A percentile compares a stretch with the other conserved stretches of the same genome.
Conservation (phyloP, 805 yeast species). For the Isabelozyma gotoi region DNA sequence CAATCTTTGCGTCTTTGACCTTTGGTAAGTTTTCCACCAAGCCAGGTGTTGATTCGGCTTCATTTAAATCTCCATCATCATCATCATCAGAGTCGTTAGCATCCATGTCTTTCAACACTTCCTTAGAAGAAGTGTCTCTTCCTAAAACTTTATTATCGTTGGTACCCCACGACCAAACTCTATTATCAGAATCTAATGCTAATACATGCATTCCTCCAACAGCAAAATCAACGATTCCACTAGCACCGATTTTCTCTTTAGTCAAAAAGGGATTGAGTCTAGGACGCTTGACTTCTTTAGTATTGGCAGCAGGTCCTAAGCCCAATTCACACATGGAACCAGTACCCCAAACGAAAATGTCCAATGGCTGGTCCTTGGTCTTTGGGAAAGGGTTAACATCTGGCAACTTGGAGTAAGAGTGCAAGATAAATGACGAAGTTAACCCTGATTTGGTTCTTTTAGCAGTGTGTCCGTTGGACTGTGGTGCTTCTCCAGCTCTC, state of each 20-base stretch:
- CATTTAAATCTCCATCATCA: conserved; percentile 84
- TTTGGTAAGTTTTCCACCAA: conserved; percentile 65
- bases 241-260: conserved; percentile 45
- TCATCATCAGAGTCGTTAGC: conserved; percentile 58
- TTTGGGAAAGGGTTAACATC: conserved; percentile 41
- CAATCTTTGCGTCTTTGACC: conserved; percentile 45
- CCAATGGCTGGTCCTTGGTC: conserved; percentile 50
- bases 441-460: conserved; percentile 22
- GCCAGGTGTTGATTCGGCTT: conserved; percentile 85
- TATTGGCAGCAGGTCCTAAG: conserved; percentile 89
- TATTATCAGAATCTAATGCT: conserved; percentile 73
- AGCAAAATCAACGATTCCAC: conserved; percentile 79
- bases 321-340: conserved; percentile 98
- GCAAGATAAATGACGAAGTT: conserved; percentile 42
- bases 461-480: conserved; percentile 15
- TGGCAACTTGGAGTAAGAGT: conserved; percentile 49
- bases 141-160: conserved; percentile 93
- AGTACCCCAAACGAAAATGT: conserved; percentile 91
- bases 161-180: conserved; percentile 98
- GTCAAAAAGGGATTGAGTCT: conserved; percentile 79
- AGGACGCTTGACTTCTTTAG: conserved; percentile 94
- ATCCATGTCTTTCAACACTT: conserved; percentile 66
- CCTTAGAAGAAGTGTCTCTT: conserved; percentile 72
- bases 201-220: conserved; percentile 96
- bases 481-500: conserved; percentile 16